Base-by-base conservation (phyloP, 768 basidiomycete genomes). In the Hebeloma cylindrosporum region DNA sequence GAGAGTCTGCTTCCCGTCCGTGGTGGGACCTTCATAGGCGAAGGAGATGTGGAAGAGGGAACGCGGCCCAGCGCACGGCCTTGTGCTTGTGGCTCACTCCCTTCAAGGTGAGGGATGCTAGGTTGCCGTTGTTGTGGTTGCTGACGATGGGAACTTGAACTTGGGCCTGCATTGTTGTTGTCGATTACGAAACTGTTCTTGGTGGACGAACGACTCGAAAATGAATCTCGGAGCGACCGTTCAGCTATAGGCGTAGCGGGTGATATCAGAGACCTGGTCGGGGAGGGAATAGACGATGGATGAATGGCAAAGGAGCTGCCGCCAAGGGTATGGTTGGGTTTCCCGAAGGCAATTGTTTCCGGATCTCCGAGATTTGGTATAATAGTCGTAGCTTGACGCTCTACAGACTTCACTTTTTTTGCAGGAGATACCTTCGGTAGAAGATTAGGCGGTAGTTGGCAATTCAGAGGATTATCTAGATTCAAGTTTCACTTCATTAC, bases 1-100 rank as follows among this genome's bases (percentile, higher is more conserved):
- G 67, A 68, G 20, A 54, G 46, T 31, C 59, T 43, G 42, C 53
- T 58, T 34, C 48, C 52, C 20, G 37, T 23, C 43, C 55, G n/a
- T 45, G 40, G 3, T 45, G 47, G 47, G 4, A 48, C 29, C 45
- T 78, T 80, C 68, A 83, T 72, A 0, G 79, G 82, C 2, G 76
- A 77, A 4, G 74, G 74, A 2, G 76, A 73, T 17, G 59, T 71
- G 5, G 85, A 88, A 1, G 85, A 87, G 0, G 83, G 82, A 25
- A 86, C 70, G 4, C 59, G 72, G 51, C 57, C 51, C 47, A 52
- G 58, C 45, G 35, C 17, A 13, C 14, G 18, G 36, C 29, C 25
- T n/a, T 39, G 50, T 6, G 23, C 36, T 14, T 11, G 36, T 22
- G 14, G 36, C 17, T 9, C n/a, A 10, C 20, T 14, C 7, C 7